phyloP scores from a whole-genome alignment of 208 protist species.

The Acanthamoeba royreba region DNA sequence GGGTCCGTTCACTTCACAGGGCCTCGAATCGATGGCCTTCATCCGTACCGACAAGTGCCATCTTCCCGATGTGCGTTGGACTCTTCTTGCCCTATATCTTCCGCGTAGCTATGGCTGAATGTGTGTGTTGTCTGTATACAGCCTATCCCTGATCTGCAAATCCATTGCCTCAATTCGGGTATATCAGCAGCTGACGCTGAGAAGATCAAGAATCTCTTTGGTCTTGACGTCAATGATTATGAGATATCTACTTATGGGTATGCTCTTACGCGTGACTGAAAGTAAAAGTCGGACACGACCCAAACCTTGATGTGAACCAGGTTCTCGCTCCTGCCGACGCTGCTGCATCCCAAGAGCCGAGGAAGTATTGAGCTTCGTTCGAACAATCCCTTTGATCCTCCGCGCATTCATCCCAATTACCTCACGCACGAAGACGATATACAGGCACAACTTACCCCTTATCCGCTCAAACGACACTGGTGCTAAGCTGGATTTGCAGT shows the following conservation, averaged over 20 bases:
- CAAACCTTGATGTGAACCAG: not conserved
- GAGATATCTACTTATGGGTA: not conserved
- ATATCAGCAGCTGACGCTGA: not conserved
- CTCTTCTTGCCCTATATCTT: not conserved
- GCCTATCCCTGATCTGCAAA: constrained; percentile 35
- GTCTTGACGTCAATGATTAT: not conserved
- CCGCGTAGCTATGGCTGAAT: not conserved
- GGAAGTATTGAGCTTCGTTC: not conserved
- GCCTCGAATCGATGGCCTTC: not conserved
- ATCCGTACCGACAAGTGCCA: not conserved
- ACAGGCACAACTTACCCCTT: not conserved
- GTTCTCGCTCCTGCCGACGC: not conserved
- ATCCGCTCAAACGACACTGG: not conserved
- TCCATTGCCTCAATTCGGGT: not conserved
- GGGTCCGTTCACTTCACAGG: not conserved
- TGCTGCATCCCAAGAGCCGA: constrained; percentile 6
- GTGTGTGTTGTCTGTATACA: not conserved
- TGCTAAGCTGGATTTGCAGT: not conserved
- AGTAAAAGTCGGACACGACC: not conserved
- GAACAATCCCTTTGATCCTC: not conserved
- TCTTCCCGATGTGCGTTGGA: not conserved
- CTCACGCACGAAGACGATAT: constrained; percentile 9
- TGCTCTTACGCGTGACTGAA: not conserved
- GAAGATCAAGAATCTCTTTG: not conserved
- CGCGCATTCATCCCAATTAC: constrained; percentile 25